Base-by-base conservation (phyloP, 768 basidiomycete species). In the Agrocybe pediades region DNA sequence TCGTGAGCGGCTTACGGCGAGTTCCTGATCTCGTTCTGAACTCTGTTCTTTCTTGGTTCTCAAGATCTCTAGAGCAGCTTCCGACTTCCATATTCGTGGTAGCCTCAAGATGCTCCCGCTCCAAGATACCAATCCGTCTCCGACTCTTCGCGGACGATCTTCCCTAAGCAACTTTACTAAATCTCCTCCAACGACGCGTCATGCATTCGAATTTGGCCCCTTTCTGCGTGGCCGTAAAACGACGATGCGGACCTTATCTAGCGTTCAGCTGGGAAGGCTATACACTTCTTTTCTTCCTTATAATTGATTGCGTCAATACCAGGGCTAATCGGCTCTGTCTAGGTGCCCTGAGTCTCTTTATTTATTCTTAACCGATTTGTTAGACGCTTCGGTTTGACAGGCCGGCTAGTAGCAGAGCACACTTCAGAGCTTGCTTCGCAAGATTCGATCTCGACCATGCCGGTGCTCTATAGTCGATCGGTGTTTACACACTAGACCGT, bases 291-390 rank as follows among this genome's bases (percentile, higher is more conserved):
- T 30, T 45, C 49, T 54, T 54, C 42, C 23, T 50, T 43, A 27
- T 27, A 44, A 48, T 51, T 52, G 61, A 59, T 62, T 57, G 55
- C 55, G 53, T 59, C 55, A 59, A 55, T 53, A 50, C 54, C 54
- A 57, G 45, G 29, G 51, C 41, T 46, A 40, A 16, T 23, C 49
- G 50, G 45, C 41, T 43, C 30, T 52, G 13, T 4, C 11, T 36
- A 36, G 13, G 33, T 17, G 16, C 42, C 43, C 11, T 25, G 9
- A 25, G 21, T 44, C 42, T 44, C 42, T 25, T 44, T 24, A 45
- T 45, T 33, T 36, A 25, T 44, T 2, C 21, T 44, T 44, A 25
- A 25, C 20, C n/a, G n/a, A 21, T 56, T 23, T 25, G 9, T 44
- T 44, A 54, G 47, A 43, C 48, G 41, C 41, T 49, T 47, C 53